Percentiles rank a stretch among this genome's conserved stretches.
These are phyloP conservation scores for Xylariaceae sp. DNA, from an alignment of 2,329 filamentous ascomycete species.

Conservation along the genomic window DNA sequence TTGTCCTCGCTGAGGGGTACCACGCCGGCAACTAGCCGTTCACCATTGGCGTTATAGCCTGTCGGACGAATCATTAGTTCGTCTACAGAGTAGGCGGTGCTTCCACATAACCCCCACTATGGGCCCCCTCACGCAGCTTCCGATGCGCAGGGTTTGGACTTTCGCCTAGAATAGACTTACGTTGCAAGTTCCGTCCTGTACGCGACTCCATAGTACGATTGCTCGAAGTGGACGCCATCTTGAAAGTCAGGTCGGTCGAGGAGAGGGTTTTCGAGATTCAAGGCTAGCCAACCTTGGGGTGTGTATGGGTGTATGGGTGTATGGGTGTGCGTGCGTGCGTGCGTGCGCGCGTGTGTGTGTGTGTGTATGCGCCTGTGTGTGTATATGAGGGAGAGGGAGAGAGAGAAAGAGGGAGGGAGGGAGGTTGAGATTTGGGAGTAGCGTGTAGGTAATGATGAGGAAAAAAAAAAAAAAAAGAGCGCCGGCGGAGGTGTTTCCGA, in stretches of 20 bases:
- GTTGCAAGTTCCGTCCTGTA: constrained; percentile 71
- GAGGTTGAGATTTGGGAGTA: background rate
- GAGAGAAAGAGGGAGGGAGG: background rate
- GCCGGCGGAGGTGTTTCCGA: constrained; percentile 21
- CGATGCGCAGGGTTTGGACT: constrained; percentile 4
- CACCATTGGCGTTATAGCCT: constrained; percentile 91
- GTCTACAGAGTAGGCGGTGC: constrained; percentile 29
- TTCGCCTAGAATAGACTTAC: constrained; percentile 49
- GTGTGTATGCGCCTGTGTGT: too few species aligned
- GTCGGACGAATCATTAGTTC: constrained; percentile 37
- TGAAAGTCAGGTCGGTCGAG: constrained; percentile 15
- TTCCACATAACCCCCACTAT: constrained; percentile 22
- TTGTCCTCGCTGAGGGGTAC: constrained; percentile 85
- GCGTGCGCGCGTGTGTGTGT: too few species aligned
- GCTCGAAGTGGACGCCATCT: constrained; percentile 31
- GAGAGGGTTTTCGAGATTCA: constrained; percentile 5
- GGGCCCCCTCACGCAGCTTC: constrained; percentile 3
- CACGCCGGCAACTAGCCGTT: constrained; percentile 90
- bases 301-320: too few species aligned
- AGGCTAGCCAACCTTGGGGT: background rate
- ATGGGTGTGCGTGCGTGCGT: too few species aligned
- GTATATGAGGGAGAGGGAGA: background rate
- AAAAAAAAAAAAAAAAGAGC: background rate
- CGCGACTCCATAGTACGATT: constrained; percentile 65
- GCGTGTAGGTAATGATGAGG: constrained; percentile 1